A percentile compares a stretch with the other conserved stretches of the same genome.
Evolutionary conservation across 208 protist species (phyloP).

Genomic region (Acanthamoeba castellanii): DNA sequence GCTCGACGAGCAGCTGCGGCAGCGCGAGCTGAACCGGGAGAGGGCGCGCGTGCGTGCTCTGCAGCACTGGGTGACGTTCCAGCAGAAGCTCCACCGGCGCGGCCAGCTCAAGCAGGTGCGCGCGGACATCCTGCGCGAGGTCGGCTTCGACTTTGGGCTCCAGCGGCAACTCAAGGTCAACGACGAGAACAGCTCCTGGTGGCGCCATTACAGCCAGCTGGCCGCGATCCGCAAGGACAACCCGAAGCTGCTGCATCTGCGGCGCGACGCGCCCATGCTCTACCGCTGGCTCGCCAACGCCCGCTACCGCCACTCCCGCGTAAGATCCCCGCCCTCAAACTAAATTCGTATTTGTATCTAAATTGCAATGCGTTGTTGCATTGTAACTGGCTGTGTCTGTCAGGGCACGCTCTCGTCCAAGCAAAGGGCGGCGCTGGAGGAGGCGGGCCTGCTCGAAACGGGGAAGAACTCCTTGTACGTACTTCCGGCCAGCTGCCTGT

Average conservation of each 20-base stretch:
- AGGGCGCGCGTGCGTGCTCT: background rate
- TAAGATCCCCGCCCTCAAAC: background rate
- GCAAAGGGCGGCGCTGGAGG: background rate
- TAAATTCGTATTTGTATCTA: too few relatives aligned
- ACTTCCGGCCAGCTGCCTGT: background rate
- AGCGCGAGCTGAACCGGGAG: background rate
- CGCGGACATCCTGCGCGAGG: background rate
- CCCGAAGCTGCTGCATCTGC: background rate
- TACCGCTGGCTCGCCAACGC: background rate
- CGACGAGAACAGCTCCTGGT: background rate
- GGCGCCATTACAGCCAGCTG: background rate
- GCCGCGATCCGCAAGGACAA: background rate
- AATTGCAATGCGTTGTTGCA: background rate
- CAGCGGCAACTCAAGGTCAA: background rate
- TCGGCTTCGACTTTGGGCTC: background rate
- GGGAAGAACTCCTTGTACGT: background rate
- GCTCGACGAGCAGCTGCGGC: background rate
- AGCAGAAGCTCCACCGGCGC: background rate
- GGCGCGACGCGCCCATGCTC: background rate
- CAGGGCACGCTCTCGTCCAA: background rate
- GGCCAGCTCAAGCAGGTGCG: background rate
- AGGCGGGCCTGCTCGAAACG: background rate
- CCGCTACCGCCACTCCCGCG: background rate
- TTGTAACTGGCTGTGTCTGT: background rate
- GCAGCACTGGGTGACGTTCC: background rate